Percentiles rank a stretch among this genome's conserved stretches.
Evolutionary conservation across 2,329 filamentous ascomycete species (phyloP).

Genomic region (Penicillium hesseltinei): DNA sequence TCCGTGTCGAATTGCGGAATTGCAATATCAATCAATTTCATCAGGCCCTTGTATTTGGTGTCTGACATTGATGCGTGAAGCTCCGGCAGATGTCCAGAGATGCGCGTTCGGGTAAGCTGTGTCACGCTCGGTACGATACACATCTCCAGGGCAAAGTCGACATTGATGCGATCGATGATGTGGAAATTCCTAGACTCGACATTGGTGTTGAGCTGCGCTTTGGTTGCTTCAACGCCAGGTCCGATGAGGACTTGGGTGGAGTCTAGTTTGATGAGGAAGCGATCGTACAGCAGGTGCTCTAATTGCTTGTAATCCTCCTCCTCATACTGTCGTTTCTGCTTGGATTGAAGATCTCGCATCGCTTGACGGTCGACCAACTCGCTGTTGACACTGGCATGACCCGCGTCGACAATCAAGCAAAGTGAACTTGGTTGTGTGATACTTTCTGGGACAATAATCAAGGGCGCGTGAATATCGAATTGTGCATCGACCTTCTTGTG

Average conservation of each 20-base stretch:
- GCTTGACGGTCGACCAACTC: slow-evolving; percentile 91
- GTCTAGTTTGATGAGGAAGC: slow-evolving; percentile 86
- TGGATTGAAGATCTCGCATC: slow-evolving; percentile 83
- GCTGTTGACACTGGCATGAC: slow-evolving; percentile 91
- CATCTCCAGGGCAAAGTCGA: slow-evolving; percentile 93
- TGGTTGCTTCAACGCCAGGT: slow-evolving; percentile 86
- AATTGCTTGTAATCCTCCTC: slow-evolving; percentile 85
- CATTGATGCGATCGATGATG: slow-evolving; percentile 93
- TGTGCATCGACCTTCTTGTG: slow-evolving; percentile 98
- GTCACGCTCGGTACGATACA: slow-evolving; percentile 96
- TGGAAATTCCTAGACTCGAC: slow-evolving; percentile 72
- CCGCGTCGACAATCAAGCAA: slow-evolving; percentile 92
- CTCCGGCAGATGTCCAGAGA: slow-evolving; percentile 88
- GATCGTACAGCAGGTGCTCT: slow-evolving; percentile 95
- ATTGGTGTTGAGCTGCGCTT: slow-evolving; percentile 70
- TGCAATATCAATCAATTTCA: slow-evolving; percentile 93
- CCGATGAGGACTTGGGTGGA: slow-evolving; percentile 96
- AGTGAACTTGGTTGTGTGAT: slow-evolving; percentile 77
- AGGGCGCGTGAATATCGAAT: slow-evolving; percentile 87
- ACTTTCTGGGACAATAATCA: slow-evolving; percentile 94
- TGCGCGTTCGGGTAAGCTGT: slow-evolving; percentile 84
- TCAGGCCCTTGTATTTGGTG: slow-evolving; percentile 92
- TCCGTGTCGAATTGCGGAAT: slow-evolving; percentile 73
- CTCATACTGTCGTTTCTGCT: slow-evolving; percentile 82
- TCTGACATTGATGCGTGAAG: slow-evolving; percentile 91